Base-by-base conservation (phyloP, 2,329 filamentous ascomycete genomes). In the Cylindrodendrum hubeiense region DNA sequence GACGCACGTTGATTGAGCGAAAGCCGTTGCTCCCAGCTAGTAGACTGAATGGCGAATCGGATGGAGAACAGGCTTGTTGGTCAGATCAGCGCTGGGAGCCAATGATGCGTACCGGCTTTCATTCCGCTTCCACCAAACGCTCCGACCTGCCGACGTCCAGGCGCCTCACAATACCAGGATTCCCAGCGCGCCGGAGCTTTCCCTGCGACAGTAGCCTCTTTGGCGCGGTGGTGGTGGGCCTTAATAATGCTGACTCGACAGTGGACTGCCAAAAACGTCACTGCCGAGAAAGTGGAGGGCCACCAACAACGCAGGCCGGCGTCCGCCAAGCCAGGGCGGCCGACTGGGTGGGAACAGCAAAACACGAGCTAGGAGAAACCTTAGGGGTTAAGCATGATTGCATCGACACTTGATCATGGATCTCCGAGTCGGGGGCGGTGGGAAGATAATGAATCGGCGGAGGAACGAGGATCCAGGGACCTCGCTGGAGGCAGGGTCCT, bases 301-400 rank as follows among this genome's bases (percentile, higher is more conserved):
- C 26, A 21, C 46, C 26, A 50, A 49, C 8, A 49, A n/a, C 26
- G 15, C 37, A 39, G 37, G 15, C 17, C 15, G 37, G 15, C 26
- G 8, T 12, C 33, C 2, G 49, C 57, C 39, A 39, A 39, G 39
- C 43, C 49, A 53, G 3, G 41, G 49, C 57, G 49, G 57, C 39
- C 49, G 57, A 49, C 43, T 24, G 19, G 41, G 41, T 53, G 49
- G 49, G 39, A 46, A 47, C 49, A 10, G 22, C 4, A 22, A 49
- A 21, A 37, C 19, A 47, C 22, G 10, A n/a, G 34, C n/a, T 44
- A 30, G 24, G 22, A 53, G 43, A 44, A 64, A 64, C 41, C 49
- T 64, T 64, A 50, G 28, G 7, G 12, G 30, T 55, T 64, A 59
- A 64, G 61, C 61, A 64, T 64, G 54, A 55, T 55, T 59, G n/a